A percentile compares a stretch with the other conserved stretches of the same genome.
Conservation (phyloP, 352 stramenopile genomes). For the Aphanomyces astaci region DNA sequence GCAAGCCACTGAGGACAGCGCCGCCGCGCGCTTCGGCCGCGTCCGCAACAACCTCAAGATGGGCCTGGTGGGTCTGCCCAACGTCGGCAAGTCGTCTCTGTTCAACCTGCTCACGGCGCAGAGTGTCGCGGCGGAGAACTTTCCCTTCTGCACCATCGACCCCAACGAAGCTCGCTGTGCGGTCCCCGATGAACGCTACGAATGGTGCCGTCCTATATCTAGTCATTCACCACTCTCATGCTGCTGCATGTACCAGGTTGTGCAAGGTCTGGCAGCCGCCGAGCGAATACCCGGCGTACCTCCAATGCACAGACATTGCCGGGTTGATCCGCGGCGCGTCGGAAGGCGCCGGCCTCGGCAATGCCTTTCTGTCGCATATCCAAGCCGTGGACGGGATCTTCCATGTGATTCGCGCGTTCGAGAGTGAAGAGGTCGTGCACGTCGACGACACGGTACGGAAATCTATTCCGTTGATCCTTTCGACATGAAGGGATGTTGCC, state of each 20-base stretch:
- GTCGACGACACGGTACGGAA: constrained; percentile 29
- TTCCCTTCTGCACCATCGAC: constrained; percentile 25
- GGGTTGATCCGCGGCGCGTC: constrained; percentile 30
- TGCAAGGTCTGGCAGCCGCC: constrained; percentile 24
- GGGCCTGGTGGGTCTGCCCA: constrained; percentile 59
- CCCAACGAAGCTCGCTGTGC: constrained; percentile 19
- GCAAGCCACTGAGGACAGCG: not conserved
- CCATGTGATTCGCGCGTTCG: constrained; percentile 32
- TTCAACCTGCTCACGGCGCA: constrained; percentile 82
- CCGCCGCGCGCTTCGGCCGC: constrained; percentile 49
- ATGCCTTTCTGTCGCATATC: constrained; percentile 37
- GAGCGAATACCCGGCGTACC: constrained; percentile 26
- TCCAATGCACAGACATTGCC: constrained; percentile 36
- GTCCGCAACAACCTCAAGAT: constrained; percentile 80
- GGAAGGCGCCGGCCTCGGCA: constrained; percentile 33
- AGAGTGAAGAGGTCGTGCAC: constrained; percentile 36
- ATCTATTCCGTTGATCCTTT: no score
- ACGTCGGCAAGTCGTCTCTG: constrained; percentile 91
- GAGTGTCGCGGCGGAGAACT: constrained; percentile 22
- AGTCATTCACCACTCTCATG: constrained; percentile 7
- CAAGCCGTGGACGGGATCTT: constrained; percentile 34
- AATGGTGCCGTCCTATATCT: constrained; percentile 17
- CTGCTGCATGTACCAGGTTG: not conserved
- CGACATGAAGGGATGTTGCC: no score
- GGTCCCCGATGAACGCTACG: constrained; percentile 23